A percentile compares a stretch with the other conserved stretches of the same genome.
These are phyloP conservation scores for Fomitopsis schrenkii DNA, from an alignment of 1,284 basidiomycete genomes.

Conservation along the genomic window DNA sequence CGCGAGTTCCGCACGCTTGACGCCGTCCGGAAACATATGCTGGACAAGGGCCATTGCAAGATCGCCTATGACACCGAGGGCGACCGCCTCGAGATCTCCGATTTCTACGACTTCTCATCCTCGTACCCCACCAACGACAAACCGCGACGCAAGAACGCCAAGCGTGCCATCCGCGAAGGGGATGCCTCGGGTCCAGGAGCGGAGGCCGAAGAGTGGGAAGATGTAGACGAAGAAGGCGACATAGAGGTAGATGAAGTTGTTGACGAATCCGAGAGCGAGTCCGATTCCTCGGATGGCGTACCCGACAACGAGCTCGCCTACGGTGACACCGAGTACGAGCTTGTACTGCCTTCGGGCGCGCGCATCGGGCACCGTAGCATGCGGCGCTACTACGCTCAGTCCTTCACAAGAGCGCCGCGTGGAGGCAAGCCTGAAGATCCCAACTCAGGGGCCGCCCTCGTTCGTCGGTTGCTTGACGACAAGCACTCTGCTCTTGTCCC, in stretches of 20 bases:
- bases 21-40: conserved; percentile 91
- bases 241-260: conserved; percentile 50
- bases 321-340: conserved; percentile 79
- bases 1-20: conserved; percentile 78
- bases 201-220: conserved; percentile 59
- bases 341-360: conserved; percentile 92
- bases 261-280: conserved; percentile 34
- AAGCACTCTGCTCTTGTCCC: conserved; percentile 83
- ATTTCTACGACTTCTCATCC: conserved; percentile 89
- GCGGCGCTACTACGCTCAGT: conserved; percentile 86
- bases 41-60: conserved; percentile 95
- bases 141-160: conserved; percentile 27
- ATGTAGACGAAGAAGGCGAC: conserved; percentile 40
- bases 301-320: conserved; percentile 58
- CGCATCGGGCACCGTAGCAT: conserved; percentile 91
- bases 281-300: conserved; percentile 39
- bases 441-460: conserved; percentile 67
- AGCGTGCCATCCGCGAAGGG: conserved; percentile 15
- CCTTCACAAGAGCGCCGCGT: conserved; percentile 44
- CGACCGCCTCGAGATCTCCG: conserved; percentile 85
- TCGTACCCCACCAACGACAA: conserved; percentile 68
- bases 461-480: conserved; percentile 72
- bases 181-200: conserved; percentile 17
- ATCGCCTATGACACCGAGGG: conserved; percentile 83
- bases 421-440: conserved; percentile 49